Base-by-base conservation (phyloP, 140 eudicot genomes). In the Cichorium intybus region DNA sequence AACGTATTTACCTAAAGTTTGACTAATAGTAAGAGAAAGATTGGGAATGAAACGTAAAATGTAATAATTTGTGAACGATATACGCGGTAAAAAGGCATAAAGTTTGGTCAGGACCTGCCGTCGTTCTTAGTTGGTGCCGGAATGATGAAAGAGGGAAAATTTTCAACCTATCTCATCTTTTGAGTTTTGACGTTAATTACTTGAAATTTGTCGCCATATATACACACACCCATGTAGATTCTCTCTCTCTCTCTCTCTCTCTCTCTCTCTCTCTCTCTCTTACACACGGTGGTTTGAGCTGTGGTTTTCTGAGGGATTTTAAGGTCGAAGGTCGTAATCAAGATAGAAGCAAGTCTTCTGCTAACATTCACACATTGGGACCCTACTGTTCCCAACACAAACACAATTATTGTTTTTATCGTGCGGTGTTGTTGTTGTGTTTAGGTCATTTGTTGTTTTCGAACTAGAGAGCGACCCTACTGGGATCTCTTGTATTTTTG, bases 281-380 rank as follows among this genome's bases (percentile, higher is more conserved):
- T 7, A 17, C 46, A 14, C 28, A n/a, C 15, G 49, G 70, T 72
- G 37, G 77, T 76, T 81, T 72, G 61, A 45, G 68, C 39, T 29
- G 72, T 64, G 72, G 45, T 73, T 81, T 81, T 77, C 75, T 17
- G 15, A 29, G 53, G 71, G 77, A 75, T 78, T 66, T 60, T 68
- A 70, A 82, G 82, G 77, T 82, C 85, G 68, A 71, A 23, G 33
- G 80, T 79, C 88, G 66, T 71, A 71, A 56, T 79, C 79, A 18
- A 45, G 84, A 82, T 79, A 61, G 81, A 68, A 61, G 84, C 81
- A 56, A 78, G 80, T 59, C 83, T 58, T 59, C 77, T 57, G 77
- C 78, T 72, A 29, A 27, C 43, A 75, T 64, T 62, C 50, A 26
- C 62, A 43, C 73, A 45, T 41, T 62, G 64, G 71, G 77, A 66